Evolutionary conservation across 768 basidiomycete genomes (phyloP).

Genomic region (Lentinula guzmanii): DNA sequence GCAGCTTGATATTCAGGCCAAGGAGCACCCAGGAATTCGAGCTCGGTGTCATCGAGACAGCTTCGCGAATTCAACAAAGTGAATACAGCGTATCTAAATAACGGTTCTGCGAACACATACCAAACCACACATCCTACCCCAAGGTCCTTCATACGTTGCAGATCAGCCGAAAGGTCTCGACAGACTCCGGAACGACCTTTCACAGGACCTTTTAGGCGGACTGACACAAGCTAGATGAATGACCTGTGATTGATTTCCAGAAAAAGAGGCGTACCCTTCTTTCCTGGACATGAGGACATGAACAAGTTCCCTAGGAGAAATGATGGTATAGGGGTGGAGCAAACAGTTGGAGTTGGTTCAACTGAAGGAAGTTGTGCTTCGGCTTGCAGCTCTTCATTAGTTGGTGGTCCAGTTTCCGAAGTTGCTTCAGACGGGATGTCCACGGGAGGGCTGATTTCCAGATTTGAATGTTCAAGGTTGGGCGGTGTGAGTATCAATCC

Average conservation of each 20-base stretch:
- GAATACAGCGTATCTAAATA: background rate
- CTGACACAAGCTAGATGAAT: conserved; percentile 24
- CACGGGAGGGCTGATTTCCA: background rate
- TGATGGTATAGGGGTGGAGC: conserved; percentile 9
- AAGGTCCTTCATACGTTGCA: conserved; percentile 66
- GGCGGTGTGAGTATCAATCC: background rate
- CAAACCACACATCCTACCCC: conserved; percentile 82
- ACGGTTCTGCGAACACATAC: conserved; percentile 29
- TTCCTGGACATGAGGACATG: conserved; percentile 90
- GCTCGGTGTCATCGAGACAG: conserved; percentile 81
- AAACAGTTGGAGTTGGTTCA: conserved; percentile 5
- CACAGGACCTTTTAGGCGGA: conserved; percentile 67
- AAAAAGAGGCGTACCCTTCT: conserved; percentile 58
- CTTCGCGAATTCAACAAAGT: conserved; percentile 27
- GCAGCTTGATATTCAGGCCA: conserved; percentile 71
- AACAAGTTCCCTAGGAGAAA: conserved; percentile 75
- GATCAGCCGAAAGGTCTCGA: conserved; percentile 72
- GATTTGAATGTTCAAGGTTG: background rate
- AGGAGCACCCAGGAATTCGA: conserved; percentile 79
- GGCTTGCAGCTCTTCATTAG: conserved; percentile 10
- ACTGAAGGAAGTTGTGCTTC: conserved; percentile 5
- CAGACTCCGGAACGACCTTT: conserved; percentile 80
- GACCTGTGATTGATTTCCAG: background rate
- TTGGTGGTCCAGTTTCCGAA: conserved; percentile 4
- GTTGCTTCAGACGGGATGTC: background rate